Conservation (phyloP, 257 asterid genomes). For the Eucommia ulmoides region DNA sequence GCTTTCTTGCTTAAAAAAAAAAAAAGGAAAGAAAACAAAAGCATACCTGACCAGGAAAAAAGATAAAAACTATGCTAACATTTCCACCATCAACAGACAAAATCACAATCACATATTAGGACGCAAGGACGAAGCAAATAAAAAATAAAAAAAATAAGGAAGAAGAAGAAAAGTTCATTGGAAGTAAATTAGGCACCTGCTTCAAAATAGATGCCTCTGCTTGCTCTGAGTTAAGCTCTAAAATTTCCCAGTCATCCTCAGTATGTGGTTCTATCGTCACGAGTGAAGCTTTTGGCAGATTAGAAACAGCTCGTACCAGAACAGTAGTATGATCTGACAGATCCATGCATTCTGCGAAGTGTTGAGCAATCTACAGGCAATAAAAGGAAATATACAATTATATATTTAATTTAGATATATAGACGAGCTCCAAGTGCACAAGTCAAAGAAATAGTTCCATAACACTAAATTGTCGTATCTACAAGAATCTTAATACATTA, state of each 20-base stretch:
- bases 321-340: slow-evolving; percentile 56
- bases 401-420: no score
- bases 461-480: not conserved
- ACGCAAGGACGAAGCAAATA: no score
- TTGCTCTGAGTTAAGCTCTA: slow-evolving; percentile 92
- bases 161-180: not conserved
- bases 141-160: no score
- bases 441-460: not conserved
- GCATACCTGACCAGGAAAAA: no score
- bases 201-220: slow-evolving; percentile 73
- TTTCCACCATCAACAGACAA: no score
- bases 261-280: slow-evolving; percentile 89
- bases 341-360: slow-evolving; percentile 85
- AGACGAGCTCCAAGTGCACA: not conserved
- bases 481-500: not conserved
- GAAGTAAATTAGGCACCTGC: slow-evolving; percentile 44
- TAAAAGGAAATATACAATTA: not conserved
- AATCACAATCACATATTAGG: no score
- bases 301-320: slow-evolving; percentile 49
- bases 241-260: slow-evolving; percentile 98
- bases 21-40: no score
- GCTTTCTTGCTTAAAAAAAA: no score
- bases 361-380: slow-evolving; percentile 49
- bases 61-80: no score
- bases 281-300: slow-evolving; percentile 64